Base-by-base conservation (phyloP, 2,329 filamentous ascomycete genomes). In the Fusarium devonianum region DNA sequence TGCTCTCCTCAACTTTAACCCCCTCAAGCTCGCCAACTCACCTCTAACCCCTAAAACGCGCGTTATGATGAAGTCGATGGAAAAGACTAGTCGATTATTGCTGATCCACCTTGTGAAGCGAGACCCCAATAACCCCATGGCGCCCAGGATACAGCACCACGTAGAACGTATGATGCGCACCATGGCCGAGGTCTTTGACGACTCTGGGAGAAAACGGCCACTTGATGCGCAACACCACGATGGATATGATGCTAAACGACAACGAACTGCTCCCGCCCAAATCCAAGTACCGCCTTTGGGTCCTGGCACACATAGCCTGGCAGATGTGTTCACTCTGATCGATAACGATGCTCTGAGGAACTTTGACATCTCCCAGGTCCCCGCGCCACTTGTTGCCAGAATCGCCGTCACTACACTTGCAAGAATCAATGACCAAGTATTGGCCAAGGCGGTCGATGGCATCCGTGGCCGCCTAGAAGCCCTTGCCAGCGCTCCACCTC, bases 41-140 rank as follows among this genome's bases (percentile, higher is more conserved):
- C 86, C 88, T 4, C 83, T 95, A 77, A 93, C 89, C 1, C 82
- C 90, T 3, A 90, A 86, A 67, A 82, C 84, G 38, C 91, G 88
- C 63, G 88, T 99, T 51, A 84, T 93, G 63, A 82, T 96, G 53
- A 91, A 87, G 72, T 97, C 93, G 5, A 94, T 99, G 85, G 93
- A 97, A 71, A 91, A 96, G 68, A 99, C 94, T 17, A 89, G 89
- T 3, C 84, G 92, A 64, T 85, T 92, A 60, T 76, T 99, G 35
- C 79, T 97, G 28, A 82, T 92, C 42, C 92, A 97, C 71, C 77
- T 96, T 42, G 78, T 88, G 60, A 93, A 93, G 75, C 92, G 92
- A 65, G 92, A 94, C 62, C 89, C 90, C 3, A 88, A 89, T 45
- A 89, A 92, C 61, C 86, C 90, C 1, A 78, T 92, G 42, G 81